These are phyloP conservation scores for Mollisia scopiformis DNA, from an alignment of 2,329 filamentous ascomycete species.

Conservation along the genomic window DNA sequence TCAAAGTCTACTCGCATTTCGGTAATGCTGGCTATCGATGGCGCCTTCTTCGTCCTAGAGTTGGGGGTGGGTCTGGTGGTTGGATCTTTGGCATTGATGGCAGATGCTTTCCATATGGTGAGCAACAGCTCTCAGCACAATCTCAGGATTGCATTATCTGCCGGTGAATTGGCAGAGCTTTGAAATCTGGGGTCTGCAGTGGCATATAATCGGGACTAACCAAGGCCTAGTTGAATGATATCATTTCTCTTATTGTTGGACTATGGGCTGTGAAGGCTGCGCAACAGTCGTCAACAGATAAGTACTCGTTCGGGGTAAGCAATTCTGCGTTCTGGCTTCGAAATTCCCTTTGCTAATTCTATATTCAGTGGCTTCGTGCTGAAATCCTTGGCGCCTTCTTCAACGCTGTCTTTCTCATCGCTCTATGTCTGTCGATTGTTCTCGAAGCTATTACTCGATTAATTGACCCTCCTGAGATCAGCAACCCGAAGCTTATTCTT, in stretches of 20 bases:
- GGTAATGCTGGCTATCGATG: slow-evolving; percentile 90
- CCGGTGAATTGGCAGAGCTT: background rate
- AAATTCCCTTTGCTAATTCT: slow-evolving; percentile 27
- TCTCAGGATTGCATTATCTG: background rate
- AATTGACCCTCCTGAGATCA: slow-evolving; percentile 86
- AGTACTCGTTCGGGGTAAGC: slow-evolving; percentile 91
- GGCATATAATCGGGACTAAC: slow-evolving; percentile 20
- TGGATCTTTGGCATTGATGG: slow-evolving; percentile 89
- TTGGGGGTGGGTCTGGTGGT: slow-evolving; percentile 83
- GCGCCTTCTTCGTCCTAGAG: slow-evolving; percentile 88
- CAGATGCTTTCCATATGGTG: slow-evolving; percentile 98
- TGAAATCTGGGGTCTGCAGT: background rate
- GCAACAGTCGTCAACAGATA: slow-evolving; percentile 81
- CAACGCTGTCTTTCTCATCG: slow-evolving; percentile 97
- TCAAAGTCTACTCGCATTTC: slow-evolving; percentile 92
- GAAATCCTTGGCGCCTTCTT: slow-evolving; percentile 96
- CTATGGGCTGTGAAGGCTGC: slow-evolving; percentile 94
- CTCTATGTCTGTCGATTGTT: slow-evolving; percentile 93
- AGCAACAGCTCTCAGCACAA: slow-evolving; percentile 39
- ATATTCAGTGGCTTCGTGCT: slow-evolving; percentile 85
- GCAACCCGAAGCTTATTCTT: slow-evolving; percentile 83
- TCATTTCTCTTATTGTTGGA: slow-evolving; percentile 89
- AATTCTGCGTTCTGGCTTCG: background rate
- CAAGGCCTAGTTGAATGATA: slow-evolving; percentile 81
- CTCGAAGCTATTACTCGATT: slow-evolving; percentile 93